A percentile compares a stretch with the other conserved stretches of the same genome.
Conservation (phyloP, 306 rosid species). For the Vachellia collinsii region DNA sequence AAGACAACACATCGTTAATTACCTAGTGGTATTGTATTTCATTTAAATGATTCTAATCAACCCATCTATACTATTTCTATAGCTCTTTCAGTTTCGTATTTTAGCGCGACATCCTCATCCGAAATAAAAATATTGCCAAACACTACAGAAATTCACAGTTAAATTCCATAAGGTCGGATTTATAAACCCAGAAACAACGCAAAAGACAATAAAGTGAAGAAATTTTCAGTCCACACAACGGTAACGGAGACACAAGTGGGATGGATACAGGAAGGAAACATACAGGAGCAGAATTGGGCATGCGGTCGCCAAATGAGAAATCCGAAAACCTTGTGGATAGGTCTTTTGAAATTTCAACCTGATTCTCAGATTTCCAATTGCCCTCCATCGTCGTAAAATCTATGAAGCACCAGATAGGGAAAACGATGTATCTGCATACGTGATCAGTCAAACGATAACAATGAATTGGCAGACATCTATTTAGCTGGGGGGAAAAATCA, state of each 20-base stretch:
- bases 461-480: neutral
- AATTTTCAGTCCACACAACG: slow-evolving; percentile 27
- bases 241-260: neutral
- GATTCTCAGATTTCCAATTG: slow-evolving; percentile 36
- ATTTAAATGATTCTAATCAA: slow-evolving; percentile 12
- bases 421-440: neutral
- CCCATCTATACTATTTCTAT: neutral
- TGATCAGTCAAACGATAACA: slow-evolving; percentile 3
- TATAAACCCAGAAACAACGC: neutral
- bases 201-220: slow-evolving; percentile 19
- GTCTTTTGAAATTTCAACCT: slow-evolving; percentile 35
- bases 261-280: slow-evolving; percentile 13
- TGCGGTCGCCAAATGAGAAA: slow-evolving; percentile 29
- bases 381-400: slow-evolving; percentile 42
- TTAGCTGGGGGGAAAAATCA: neutral
- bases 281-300: slow-evolving; percentile 42
- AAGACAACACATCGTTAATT: slow-evolving; percentile 12
- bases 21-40: neutral
- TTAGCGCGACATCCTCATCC: neutral
- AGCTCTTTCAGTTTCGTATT: slow-evolving; percentile 15
- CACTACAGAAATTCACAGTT: neutral
- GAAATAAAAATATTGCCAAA: neutral
- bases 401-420: slow-evolving; percentile 35
- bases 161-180: slow-evolving; percentile 3
- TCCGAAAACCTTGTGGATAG: slow-evolving; percentile 44